Base-by-base conservation (phyloP, 139 green algal species). In the Zygnema circumcarinatum region DNA sequence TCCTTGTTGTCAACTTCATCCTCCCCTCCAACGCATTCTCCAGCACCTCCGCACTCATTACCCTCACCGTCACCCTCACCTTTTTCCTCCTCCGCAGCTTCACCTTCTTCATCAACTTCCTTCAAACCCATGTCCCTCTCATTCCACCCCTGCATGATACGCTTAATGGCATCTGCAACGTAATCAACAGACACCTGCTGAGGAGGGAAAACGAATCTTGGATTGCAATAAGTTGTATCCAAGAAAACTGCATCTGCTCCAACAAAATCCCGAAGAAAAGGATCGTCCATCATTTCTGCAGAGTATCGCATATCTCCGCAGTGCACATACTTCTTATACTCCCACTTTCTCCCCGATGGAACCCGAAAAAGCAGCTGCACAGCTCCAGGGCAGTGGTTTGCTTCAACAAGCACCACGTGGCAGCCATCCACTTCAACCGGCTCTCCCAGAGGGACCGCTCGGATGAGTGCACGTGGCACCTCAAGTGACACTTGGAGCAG, bases 191-290 rank as follows among this genome's bases (percentile, higher is more conserved):
- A 62, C 74, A 82, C 88, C n/a, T 40, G 22, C 52, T 92, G 88
- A 29, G 54, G 21, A 31, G 88, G 88, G 47, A 92, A 92, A 29
- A 81, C 68, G 69, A 87, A 68, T 20, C 41, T n/a, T 16, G 88
- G 88, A 52, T 85, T 85, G 47, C 80, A 89, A 85, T 92, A 92
- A 2, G 88, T 92, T 35, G 88, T 92, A 80, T 92, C 88, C 79
- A 90, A 79, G 52, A 72, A 89, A 47, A 90, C 80, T 25, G 85
- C 39, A 86, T 90, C 85, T 35, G 76, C 85, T 29, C 85, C 85
- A 32, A 88, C 67, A 33, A 81, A 89, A 2, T 21, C 29, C 31
- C 31, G 32, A 47, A 90, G 47, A 38, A 67, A 35, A 25, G 85
- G 80, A 36, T 85, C 33, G 3, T 2, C 0, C n/a, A 31, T 36